Base-by-base conservation (phyloP, 2,329 filamentous ascomycete species). In the Cercospora beticola region DNA sequence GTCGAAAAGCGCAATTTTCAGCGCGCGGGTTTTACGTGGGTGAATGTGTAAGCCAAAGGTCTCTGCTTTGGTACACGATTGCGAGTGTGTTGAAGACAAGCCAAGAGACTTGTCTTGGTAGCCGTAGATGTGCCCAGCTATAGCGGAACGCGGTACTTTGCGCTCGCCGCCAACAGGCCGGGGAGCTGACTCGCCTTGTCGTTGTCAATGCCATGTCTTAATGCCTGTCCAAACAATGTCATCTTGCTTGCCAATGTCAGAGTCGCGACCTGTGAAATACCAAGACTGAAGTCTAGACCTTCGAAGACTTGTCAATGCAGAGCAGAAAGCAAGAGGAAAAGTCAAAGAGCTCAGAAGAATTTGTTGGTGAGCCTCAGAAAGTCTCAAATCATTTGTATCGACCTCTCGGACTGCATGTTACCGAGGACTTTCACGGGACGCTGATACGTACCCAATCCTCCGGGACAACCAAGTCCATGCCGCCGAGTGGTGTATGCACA, bases 391-490 rank as follows among this genome's bases (percentile, higher is more conserved):
- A 46, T 33, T 63, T 49, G 36, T 63, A 49, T 49, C 16, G 28
- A 49, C 14, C n/a, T 28, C 31, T 56, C 43, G 33, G 62, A 64
- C 62, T 64, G 52, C 62, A 36, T 14, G 5, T 36, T 64, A 40
- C 62, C 62, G 49, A 57, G 12, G 62, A 64, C 23, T 28, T 61
- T 26, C 18, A 16, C 12, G n/a, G 26, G 10, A 56, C 62, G 62
- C 52, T 58, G 62, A 65, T 58, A 59, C 62, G 62, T 59, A 65
- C 54, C 62, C 62, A 30, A 30, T 65, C 62, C 52, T 46, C 33
- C 62, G 49, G 52, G 8, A 31, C 62, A 40, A 58, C 14, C 33
- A 46, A 26, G 52, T 64, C 52, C 62, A 43, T 43, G 30, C 18
- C 56, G 52, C 31, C 49, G 43, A 56, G 26, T 56, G 21, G 23